Evolutionary conservation across 108 stramenopile species (phyloP), one percentile per base, ranked within the genome.

Genomic region (Conticribra guillardii): DNA sequence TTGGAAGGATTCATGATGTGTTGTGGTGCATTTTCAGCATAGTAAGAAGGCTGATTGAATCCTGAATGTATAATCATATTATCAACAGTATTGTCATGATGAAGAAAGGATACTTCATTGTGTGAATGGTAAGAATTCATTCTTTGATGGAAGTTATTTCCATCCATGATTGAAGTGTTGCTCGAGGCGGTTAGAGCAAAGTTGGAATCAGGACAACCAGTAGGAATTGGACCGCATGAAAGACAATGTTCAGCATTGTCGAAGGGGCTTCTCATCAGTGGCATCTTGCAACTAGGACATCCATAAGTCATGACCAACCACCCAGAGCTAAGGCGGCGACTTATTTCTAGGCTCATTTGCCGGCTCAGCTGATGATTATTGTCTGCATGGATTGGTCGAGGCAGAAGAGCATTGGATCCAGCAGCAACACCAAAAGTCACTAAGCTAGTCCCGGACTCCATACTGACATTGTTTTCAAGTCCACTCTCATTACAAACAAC

Each of bases 401-500:
- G n/a, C 21, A 28, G 28, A 16, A 23, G 23, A 14, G 27, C 47
- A 49, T 63, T 63, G 62, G 7, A 19, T 23, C 61, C 61, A 48
- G 3, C 50, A n/a, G 9, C 50, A 51, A 18, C 5, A 21, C n/a
- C 19, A 22, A 4, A 18, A 21, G 50, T 11, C 4, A 51, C 5
- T 21, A 4, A 9, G 5, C n/a, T 15, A 15, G 19, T n/a, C 5
- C 16, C 50, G 4, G 50, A 51, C 4, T 18, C 16, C 21, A 15
- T 33, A 50, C 37, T 51, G 18, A 23, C 18, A 51, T 65, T 53
- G 17, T 53, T 26, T 23, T 23, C 19, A 30, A 4, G 9, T 29
- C 26, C 66, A 16, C 1, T 21, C 52, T 67, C 54, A 29, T 44
- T 53, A 45, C 66, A 67, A 22, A 55, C 44, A 45, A 67, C 66